A percentile compares a stretch with the other conserved stretches of the same genome.
phyloP scores from a whole-genome alignment of 495 filamentous ascomycete species.

The Hypoxylon trugodes region DNA sequence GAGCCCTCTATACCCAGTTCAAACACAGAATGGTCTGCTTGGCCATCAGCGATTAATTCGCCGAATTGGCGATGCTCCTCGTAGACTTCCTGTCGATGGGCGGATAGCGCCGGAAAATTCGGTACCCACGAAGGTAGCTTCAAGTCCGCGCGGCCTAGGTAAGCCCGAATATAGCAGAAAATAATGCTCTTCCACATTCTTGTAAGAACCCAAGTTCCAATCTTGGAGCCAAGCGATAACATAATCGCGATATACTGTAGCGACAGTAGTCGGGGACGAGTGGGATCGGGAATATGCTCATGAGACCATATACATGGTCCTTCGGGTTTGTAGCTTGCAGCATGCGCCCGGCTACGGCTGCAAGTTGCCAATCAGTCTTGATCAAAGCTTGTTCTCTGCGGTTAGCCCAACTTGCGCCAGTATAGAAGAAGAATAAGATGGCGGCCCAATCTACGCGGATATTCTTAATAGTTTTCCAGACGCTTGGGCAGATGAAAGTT shows the following conservation, averaged over 20 bases:
- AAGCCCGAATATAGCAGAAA: slow-evolving; percentile 4
- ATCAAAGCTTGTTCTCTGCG: background rate
- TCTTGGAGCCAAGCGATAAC: background rate
- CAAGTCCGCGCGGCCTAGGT: background rate
- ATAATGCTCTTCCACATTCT: background rate
- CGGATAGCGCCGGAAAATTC: background rate
- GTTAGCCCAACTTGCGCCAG: background rate
- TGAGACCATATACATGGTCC: slow-evolving; percentile 3
- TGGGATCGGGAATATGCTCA: background rate
- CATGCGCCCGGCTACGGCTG: background rate
- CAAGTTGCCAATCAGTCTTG: background rate
- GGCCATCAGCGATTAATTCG: background rate
- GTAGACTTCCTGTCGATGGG: background rate
- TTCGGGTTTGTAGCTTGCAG: slow-evolving; percentile 1
- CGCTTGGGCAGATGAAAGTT: background rate
- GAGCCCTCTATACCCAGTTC: background rate
- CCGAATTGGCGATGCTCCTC: background rate
- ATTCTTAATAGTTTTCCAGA: slow-evolving; percentile 7
- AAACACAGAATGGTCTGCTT: background rate
- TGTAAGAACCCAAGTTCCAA: background rate
- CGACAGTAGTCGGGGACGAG: background rate
- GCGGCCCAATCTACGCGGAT: background rate
- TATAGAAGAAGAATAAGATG: background rate
- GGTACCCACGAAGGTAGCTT: background rate
- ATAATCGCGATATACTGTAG: background rate